Evolutionary conservation across 345 rosid species (phyloP).

Genomic region (Litchi chinensis): DNA sequence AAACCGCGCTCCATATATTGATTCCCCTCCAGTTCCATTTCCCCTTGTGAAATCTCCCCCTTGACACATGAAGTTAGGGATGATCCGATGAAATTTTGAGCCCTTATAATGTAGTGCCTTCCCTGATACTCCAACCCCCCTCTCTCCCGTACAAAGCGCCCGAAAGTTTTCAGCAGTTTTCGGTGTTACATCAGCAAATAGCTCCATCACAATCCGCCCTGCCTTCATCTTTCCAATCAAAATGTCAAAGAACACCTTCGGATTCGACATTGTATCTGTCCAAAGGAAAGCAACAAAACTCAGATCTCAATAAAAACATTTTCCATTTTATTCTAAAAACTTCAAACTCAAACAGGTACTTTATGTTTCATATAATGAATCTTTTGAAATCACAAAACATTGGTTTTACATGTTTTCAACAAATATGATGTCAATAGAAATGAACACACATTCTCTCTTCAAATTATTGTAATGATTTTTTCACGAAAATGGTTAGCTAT

Average conservation of each 20-base stretch:
- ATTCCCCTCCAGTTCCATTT: conserved; percentile 90
- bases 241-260: conserved; percentile 76
- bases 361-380: too few relatives aligned
- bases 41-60: conserved; percentile 90
- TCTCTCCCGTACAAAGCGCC: conserved; percentile 84
- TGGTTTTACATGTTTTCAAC: too few relatives aligned
- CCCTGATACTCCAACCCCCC: conserved; percentile 61
- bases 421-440: not conserved
- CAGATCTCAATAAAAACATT: not conserved
- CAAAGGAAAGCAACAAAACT: conserved; percentile 11
- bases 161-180: conserved; percentile 79
- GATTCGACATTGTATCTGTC: conserved; percentile 54
- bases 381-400: too few relatives aligned
- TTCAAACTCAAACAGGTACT: not conserved
- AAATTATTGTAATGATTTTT: too few relatives aligned
- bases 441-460: too few relatives aligned
- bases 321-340: not conserved
- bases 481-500: too few relatives aligned
- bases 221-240: conserved; percentile 66
- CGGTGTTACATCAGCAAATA: conserved; percentile 69
- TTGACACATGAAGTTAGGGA: conserved; percentile 90
- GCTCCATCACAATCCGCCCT: conserved; percentile 78
- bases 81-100: conserved; percentile 79
- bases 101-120: conserved; percentile 79
- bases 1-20: conserved; percentile 72